These are phyloP conservation scores for Phlyctochytrium arcticum DNA, from an alignment of 192 early-diverging fungal genomes.

Conservation along the genomic window DNA sequence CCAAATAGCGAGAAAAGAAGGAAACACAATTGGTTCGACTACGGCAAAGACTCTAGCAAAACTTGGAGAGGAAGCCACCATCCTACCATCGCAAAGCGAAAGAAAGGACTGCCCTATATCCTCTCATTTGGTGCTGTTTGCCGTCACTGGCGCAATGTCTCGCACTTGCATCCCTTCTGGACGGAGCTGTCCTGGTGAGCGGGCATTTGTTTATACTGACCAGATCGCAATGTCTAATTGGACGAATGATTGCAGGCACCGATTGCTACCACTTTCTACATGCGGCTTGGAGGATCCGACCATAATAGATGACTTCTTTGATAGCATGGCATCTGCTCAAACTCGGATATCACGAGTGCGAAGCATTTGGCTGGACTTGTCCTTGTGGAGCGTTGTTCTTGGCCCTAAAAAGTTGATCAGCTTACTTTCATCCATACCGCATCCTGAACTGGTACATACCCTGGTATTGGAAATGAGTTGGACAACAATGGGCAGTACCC, in stretches of 20 bases:
- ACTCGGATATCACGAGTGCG: neutral
- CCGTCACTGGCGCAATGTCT: constrained; percentile 10
- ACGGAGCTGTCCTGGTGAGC: constrained; percentile 13
- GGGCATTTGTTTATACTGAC: neutral
- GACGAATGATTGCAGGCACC: constrained; percentile 6
- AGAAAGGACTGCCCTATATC: neutral
- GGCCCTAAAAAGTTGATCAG: neutral
- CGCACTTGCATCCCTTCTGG: constrained; percentile 19
- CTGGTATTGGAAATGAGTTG: constrained; percentile 4
- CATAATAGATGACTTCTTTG: constrained; percentile 10
- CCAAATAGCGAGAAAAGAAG: neutral
- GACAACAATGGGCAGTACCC: neutral
- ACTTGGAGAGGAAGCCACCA: no score
- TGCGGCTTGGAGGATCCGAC: neutral
- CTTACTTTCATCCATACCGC: neutral
- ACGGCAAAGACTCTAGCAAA: neutral
- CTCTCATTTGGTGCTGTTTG: neutral
- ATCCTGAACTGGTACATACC: neutral
- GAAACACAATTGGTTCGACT: neutral
- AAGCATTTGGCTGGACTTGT: neutral
- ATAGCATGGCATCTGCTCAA: neutral
- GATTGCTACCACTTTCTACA: neutral
- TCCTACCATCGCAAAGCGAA: neutral
- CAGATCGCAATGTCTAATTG: neutral
- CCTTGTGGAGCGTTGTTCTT: neutral